These are phyloP conservation scores for Mycena haematopus DNA, from an alignment of 768 basidiomycete genomes.

Conservation along the genomic window DNA sequence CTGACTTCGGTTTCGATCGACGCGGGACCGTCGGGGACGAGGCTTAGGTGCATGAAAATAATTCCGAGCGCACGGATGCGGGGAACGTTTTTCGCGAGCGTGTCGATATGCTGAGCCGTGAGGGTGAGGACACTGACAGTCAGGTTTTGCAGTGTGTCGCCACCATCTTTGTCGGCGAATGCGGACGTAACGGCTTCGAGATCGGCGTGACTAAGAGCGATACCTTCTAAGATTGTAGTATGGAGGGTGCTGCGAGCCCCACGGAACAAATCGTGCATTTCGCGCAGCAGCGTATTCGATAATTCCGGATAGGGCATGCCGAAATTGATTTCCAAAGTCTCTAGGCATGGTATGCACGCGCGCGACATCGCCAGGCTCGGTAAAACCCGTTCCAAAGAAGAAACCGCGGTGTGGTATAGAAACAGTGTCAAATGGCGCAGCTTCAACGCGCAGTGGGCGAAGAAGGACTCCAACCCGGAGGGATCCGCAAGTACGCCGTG, in stretches of 20 bases:
- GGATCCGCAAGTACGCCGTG: conserved; percentile 7
- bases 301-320: conserved; percentile 14
- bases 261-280: conserved; percentile 15
- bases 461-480: conserved; percentile 19
- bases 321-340: conserved; percentile 18
- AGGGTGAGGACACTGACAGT: conserved; percentile 19
- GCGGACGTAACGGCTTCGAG: conserved; percentile 6
- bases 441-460: conserved; percentile 9
- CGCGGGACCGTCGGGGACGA: conserved; percentile 12
- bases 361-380: conserved; percentile 7
- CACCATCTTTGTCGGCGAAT: conserved; percentile 3
- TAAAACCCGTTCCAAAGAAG: conserved; percentile 4
- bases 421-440: conserved; percentile 15
- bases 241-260: conserved; percentile 17
- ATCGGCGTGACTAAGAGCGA: conserved; percentile 14
- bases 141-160: conserved; percentile 11
- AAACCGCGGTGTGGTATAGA: conserved; percentile 14
- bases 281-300: background rate
- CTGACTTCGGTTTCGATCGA: background rate
- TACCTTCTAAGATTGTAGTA: conserved; percentile 16
- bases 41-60: conserved; percentile 13
- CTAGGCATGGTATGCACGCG: conserved; percentile 13
- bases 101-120: conserved; percentile 14
- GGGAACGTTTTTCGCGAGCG: conserved; percentile 13
- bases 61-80: conserved; percentile 13